Evolutionary conservation across 192 early-diverging fungal species (phyloP).

Genomic region (Hyaloraphidium curvatum): DNA sequence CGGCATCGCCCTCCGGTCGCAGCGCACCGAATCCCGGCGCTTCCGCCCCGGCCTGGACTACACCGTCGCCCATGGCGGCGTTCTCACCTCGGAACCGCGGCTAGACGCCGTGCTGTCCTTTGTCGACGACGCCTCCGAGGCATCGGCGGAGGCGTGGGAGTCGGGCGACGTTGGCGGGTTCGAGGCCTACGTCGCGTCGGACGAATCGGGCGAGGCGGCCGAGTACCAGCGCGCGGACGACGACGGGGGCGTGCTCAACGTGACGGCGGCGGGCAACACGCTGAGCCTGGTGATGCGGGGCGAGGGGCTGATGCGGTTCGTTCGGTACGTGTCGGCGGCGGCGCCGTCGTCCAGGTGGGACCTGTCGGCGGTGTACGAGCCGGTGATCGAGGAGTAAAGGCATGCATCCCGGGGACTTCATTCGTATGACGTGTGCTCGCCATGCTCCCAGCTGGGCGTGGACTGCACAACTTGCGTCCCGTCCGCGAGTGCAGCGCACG

Average conservation of each 20-base stretch:
- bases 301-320: slow-evolving; percentile 54
- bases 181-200: slow-evolving; percentile 54
- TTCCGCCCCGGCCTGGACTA: slow-evolving; percentile 69
- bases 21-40: slow-evolving; percentile 36
- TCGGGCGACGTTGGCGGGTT: slow-evolving; percentile 50
- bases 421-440: too few species aligned
- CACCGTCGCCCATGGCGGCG: slow-evolving; percentile 55
- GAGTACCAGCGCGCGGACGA: slow-evolving; percentile 30
- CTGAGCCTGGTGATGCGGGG: slow-evolving; percentile 48
- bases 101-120: neutral
- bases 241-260: slow-evolving; percentile 44
- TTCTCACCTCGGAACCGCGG: neutral
- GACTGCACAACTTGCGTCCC: too few species aligned
- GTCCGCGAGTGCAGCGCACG: too few species aligned
- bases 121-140: neutral
- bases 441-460: too few species aligned
- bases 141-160: slow-evolving; percentile 24
- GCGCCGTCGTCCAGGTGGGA: slow-evolving; percentile 63
- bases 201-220: slow-evolving; percentile 45
- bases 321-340: slow-evolving; percentile 61
- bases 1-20: slow-evolving; percentile 17
- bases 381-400: too few species aligned
- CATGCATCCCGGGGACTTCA: too few species aligned
- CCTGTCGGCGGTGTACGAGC: too few species aligned
- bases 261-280: slow-evolving; percentile 42